These are phyloP conservation scores for Flaveria robusta DNA, from an alignment of 129 eudicot species.

Conservation along the genomic window DNA sequence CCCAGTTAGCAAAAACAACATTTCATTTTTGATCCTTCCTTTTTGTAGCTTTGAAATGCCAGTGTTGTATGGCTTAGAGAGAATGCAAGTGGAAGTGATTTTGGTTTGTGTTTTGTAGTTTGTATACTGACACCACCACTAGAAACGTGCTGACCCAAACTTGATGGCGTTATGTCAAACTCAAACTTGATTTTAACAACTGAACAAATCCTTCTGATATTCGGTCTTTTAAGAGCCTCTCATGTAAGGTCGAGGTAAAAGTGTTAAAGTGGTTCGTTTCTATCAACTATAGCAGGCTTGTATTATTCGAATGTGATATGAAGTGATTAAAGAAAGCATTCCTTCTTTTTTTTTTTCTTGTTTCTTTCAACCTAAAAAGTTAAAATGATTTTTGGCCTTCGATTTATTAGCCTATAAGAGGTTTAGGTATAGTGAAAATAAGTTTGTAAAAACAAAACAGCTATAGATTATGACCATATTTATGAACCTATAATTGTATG, in stretches of 20 bases:
- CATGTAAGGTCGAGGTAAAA: background rate
- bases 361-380: too few species aligned
- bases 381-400: too few species aligned
- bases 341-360: too few species aligned
- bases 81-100: background rate
- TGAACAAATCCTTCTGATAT: too few species aligned
- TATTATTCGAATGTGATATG: too few species aligned
- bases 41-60: slow-evolving; percentile 25
- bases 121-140: background rate
- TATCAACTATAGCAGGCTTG: background rate
- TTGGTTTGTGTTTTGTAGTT: slow-evolving; percentile 6
- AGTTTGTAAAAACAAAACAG: too few species aligned
- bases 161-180: background rate
- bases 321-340: too few species aligned
- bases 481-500: too few species aligned
- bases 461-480: too few species aligned
- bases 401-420: too few species aligned
- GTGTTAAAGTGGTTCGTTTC: background rate
- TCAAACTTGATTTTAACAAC: background rate
- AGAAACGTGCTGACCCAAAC: background rate
- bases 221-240: background rate
- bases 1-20: background rate
- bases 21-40: background rate
- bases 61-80: slow-evolving; percentile 21
- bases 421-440: too few species aligned